Base-by-base conservation (phyloP, 225 moss, liverwort and hornwort genomes). In the Pseudoscleropodium purum region DNA sequence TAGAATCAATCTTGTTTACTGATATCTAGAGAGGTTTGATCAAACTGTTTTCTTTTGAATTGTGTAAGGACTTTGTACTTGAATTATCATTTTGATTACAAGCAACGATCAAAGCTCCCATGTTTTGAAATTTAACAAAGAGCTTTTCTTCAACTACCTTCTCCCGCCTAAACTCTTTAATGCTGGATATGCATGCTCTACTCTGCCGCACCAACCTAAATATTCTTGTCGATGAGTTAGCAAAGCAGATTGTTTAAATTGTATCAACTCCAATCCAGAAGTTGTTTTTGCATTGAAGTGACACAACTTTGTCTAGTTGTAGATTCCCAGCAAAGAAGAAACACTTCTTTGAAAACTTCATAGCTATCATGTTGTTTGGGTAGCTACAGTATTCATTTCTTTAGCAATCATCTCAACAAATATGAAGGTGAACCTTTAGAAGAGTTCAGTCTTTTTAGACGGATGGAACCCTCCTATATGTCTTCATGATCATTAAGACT, bases 261-360 rank as follows among this genome's bases (percentile, higher is more conserved):
- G 13, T 24, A 39, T 69, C 4, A 24, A 7, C 13, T 39, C 4
- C 7, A 4, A 57, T 57, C 57, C 57, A 57, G 13, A 0, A 39
- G 1, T 19, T 68, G 6, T 8, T n/a, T 37, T 20, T 68, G 36
- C 66, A 36, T 3, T 66, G 5, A 18, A 1, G 18, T 19, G 34
- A 36, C 19, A 36, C 36, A 68, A 68, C 68, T 31, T 88, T 81
- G 74, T 34, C 11, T 79, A 65, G 29, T 79, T 85, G 87, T 89
- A 93, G 93, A 75, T 93, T 98, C 66, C 95, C 93, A 79, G 94
- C 97, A 82, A 98, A 98, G 91, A 98, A 97, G 89, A 98, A 98
- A 90, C 91, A 97, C 36, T 97, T 97, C 62, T 98, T 98, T 70
- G 92, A 91, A 23, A 98, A 98, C 79, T 97, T 98, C 52, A 91